Conservation (phyloP, 2,329 filamentous ascomycete species). For the Sporothrix schenckii region DNA sequence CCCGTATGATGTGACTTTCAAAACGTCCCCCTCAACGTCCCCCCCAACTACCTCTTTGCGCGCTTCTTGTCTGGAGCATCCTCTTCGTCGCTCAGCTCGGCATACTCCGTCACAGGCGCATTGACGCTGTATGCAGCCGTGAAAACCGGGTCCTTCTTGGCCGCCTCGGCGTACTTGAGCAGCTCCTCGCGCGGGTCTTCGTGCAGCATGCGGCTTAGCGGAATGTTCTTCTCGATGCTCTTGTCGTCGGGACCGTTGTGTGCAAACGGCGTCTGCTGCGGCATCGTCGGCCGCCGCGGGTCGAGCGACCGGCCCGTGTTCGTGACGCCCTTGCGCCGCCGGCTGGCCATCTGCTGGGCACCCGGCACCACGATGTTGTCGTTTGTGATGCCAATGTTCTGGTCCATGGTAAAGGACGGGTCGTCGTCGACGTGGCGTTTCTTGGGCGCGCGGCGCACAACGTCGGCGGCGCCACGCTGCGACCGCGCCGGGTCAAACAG, state of each 20-base stretch:
- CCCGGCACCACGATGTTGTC: conserved; percentile 78
- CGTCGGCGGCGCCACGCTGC: conserved; percentile 75
- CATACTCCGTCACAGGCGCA: conserved; percentile 90
- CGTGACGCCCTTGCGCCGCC: conserved; percentile 60
- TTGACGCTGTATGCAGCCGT: conserved; percentile 92
- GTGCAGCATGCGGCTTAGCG: conserved; percentile 88
- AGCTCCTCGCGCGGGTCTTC: conserved; percentile 94
- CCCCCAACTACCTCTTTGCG: conserved; percentile 53
- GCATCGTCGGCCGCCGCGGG: conserved; percentile 81
- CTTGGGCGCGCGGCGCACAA: conserved; percentile 93
- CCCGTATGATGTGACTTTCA: not conserved
- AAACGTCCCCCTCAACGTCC: not conserved
- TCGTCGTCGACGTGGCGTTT: conserved; percentile 95
- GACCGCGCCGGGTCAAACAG: conserved; percentile 90
- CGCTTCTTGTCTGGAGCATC: conserved; percentile 68
- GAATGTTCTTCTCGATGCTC: conserved; percentile 85
- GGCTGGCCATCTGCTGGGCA: conserved; percentile 54
- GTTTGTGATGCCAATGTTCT: conserved; percentile 76
- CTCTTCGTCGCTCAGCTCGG: conserved; percentile 85
- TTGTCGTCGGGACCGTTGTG: conserved; percentile 88
- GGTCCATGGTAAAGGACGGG: conserved; percentile 80
- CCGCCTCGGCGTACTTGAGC: conserved; percentile 91
- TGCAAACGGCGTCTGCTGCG: conserved; percentile 82
- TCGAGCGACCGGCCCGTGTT: conserved; percentile 76
- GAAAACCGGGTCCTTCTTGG: conserved; percentile 90